These are phyloP conservation scores for Entophlyctis luteolus DNA, from an alignment of 192 early-diverging fungal genomes.

Conservation along the genomic window DNA sequence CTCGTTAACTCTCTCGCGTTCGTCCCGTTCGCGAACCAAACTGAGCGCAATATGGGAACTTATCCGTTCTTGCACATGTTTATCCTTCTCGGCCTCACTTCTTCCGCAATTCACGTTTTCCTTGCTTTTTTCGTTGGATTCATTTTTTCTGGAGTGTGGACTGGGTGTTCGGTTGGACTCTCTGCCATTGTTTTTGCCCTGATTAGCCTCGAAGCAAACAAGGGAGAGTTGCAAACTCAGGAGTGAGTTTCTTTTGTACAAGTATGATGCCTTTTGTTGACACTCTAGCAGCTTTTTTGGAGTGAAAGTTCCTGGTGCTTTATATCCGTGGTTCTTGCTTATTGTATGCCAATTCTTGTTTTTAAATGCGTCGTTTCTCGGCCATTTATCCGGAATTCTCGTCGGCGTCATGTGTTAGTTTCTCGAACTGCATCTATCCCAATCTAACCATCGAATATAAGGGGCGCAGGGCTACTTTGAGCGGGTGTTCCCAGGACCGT, in stretches of 20 bases:
- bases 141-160: slow-evolving; percentile 2
- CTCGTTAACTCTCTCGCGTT: slow-evolving; percentile 16
- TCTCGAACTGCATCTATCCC: background rate
- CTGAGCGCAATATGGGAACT: slow-evolving; percentile 21
- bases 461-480: slow-evolving; percentile 6
- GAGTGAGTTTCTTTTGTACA: slow-evolving; percentile 1
- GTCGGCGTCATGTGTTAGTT: slow-evolving; percentile 2
- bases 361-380: slow-evolving; percentile 8
- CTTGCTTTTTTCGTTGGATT: slow-evolving; percentile 13
- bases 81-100: background rate
- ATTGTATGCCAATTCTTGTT: slow-evolving; percentile 20
- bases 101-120: background rate
- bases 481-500: background rate
- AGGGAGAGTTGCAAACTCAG: slow-evolving; percentile 14
- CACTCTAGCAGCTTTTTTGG: slow-evolving; percentile 14
- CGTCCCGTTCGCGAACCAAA: slow-evolving; percentile 3
- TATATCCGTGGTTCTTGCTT: slow-evolving; percentile 17
- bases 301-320: slow-evolving; percentile 13
- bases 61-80: slow-evolving; percentile 10
- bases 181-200: slow-evolving; percentile 15
- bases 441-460: background rate
- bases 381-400: slow-evolving; percentile 15
- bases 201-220: slow-evolving; percentile 19
- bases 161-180: background rate
- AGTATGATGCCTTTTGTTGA: background rate